Evolutionary conservation across 1,284 basidiomycete species (phyloP).

Genomic region (Cryptococcus maquisensis): DNA sequence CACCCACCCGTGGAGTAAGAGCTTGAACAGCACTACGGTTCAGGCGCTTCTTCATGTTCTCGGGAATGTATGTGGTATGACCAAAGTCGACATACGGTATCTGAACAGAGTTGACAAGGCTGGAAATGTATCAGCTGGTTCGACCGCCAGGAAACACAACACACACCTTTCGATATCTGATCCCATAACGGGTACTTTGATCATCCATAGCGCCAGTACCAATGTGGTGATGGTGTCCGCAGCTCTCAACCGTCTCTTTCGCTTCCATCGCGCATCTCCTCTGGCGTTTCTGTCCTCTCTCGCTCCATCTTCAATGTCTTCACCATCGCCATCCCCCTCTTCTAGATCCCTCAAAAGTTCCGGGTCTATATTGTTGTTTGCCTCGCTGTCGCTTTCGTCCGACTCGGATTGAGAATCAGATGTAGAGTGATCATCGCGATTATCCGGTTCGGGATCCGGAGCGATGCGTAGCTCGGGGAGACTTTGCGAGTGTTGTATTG

Average conservation of each 20-base stretch:
- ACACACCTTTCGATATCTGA: conserved; percentile 66
- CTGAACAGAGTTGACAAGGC: conserved; percentile 60
- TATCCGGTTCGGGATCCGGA: no score
- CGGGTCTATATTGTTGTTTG: conserved; percentile 27
- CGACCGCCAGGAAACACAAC: conserved; percentile 5
- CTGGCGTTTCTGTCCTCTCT: neutral
- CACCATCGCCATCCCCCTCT: conserved; percentile 24
- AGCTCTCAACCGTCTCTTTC: conserved; percentile 17
- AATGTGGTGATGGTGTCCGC: conserved; percentile 49
- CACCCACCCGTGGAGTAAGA: conserved; percentile 63
- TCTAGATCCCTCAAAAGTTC: conserved; percentile 11
- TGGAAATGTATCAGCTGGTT: neutral
- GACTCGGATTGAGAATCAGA: conserved; percentile 7
- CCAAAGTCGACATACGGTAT: conserved; percentile 78
- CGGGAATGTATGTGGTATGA: conserved; percentile 58
- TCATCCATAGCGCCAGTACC: conserved; percentile 67
- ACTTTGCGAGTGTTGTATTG: no score
- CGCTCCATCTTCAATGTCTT: neutral
- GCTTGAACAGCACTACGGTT: conserved; percentile 62
- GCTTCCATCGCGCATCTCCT: conserved; percentile 8
- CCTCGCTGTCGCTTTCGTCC: conserved; percentile 25
- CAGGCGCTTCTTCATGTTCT: conserved; percentile 62
- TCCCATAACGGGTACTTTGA: conserved; percentile 70
- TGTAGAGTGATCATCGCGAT: neutral
- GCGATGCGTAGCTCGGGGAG: no score